Evolutionary conservation across 352 stramenopile species (phyloP), one percentile per base, ranked within the genome.

Genomic region (Detonula confervacea): DNA sequence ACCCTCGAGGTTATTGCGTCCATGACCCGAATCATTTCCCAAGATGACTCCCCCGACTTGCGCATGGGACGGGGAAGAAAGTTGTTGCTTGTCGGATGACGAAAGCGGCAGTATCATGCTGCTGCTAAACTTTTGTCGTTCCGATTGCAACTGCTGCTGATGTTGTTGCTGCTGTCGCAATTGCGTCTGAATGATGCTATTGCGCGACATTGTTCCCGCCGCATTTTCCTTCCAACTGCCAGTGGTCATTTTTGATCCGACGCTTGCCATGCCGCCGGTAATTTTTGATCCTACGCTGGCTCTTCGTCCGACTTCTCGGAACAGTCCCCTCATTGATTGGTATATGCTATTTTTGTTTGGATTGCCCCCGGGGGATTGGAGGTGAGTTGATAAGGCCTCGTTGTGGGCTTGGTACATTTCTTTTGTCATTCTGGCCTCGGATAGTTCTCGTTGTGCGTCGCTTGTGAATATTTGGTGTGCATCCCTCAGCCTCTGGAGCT

Each of bases 381-480:
- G 11, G 39, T 61, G 52, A 42, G 63, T 35, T 49, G 14, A 11
- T 25, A 82, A 57, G 25, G 51, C 49, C 24, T 77, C 35, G n/a
- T 77, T 29, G 22, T 65, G 46, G 12, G 51, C 29, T 27, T 61
- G 25, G 20, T 77, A 71, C 46, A 77, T 73, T 46, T 82, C 74
- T 51, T 54, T 20, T 52, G 69, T 61, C 47, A 75, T 82, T 14
- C 46, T 59, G 24, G 55, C 42, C 27, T 69, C 56, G 7, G 52
- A 27, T 7, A 68, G 30, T 8, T 68, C 46, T 11, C 60, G 42
- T 14, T 20, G 33, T 59, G 25, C 3, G 46, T 60, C 18, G 14
- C 22, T 12, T 30, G 56, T 29, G 27, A 63, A 39, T 35, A 16
- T n/a, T 56, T 64, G 14, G 4, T 59, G 33, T 59, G 54, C 65